Base-by-base conservation (phyloP, 805 yeast species). In the Scheffersomyces ergatensis region DNA sequence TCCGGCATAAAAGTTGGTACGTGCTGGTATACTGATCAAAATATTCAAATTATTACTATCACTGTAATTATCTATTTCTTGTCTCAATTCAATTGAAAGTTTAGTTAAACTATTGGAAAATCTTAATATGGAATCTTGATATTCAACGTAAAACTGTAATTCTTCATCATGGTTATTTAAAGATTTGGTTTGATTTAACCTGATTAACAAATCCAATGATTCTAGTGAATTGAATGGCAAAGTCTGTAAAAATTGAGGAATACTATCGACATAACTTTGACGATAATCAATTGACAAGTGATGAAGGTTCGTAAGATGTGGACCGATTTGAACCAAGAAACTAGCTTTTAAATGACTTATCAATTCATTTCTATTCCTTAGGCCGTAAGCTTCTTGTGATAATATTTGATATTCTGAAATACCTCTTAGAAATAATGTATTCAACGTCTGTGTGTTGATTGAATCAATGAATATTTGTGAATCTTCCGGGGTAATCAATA, bases 241-340 rank as follows among this genome's bases (percentile, higher is more conserved):
- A 1, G 27, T 5, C 1, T 30, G 20, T 3, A 72, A 50, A 45
- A 74, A 71, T 1, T 43, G 47, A 1, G 70, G 70, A 0, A 71
- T 68, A 1, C 69, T 59, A 49, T 74, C 78, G n/a, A 59, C 47
- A 13, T 57, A 36, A 13, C 67, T 58, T 47, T 74, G 77, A 36
- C 72, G 56, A 46, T 58, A 66, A 43, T 76, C 78, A 4, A 76
- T 47, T 13, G 53, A 50, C 19, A 74, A 45, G 13, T 51, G 51
- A 19, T 47, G 53, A 27, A 72, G 44, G 8, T 40, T 51, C 1
- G 17, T 42, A 18, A 71, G 51, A 25, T 49, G 36, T 2, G 58
- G 57, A 1, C 59, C 59, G 2, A 69, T 39, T 11, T 40, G 34
- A 5, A 38, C 37, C 33, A 65, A 47, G 36, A 68, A 63, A 12